These are phyloP conservation scores for Chondrus crispus DNA, from an alignment of 23 red algal genomes.

Conservation along the genomic window DNA sequence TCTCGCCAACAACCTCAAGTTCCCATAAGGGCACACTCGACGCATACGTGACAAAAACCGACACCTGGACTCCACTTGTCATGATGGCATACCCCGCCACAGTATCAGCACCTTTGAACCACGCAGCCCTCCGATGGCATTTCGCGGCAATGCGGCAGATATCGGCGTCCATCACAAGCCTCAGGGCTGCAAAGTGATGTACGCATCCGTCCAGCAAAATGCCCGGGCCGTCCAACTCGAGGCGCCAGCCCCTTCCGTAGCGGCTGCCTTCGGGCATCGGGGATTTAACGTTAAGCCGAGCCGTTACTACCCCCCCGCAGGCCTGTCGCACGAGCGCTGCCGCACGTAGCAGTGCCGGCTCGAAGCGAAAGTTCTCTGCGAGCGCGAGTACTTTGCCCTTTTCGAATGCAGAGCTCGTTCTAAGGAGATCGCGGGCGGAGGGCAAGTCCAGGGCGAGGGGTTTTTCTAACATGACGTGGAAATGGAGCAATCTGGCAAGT, in stretches of 20 bases:
- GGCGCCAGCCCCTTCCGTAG: conserved; percentile 30
- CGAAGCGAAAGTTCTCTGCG: conserved; percentile 49
- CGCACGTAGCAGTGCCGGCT: not conserved
- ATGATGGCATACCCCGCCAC: not conserved
- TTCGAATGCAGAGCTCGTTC: not conserved
- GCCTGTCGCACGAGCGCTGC: not conserved
- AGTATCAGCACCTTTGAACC: conserved; percentile 28
- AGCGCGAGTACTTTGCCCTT: not conserved
- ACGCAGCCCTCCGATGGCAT: not conserved
- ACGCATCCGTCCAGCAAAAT: conserved; percentile 33
- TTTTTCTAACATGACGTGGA: conserved; percentile 43
- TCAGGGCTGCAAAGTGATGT: conserved; percentile 38
- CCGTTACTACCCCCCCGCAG: not conserved
- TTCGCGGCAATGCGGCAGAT: not conserved
- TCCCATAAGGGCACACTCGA: conserved; percentile 16
- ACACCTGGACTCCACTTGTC: not conserved
- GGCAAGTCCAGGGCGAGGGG: conserved; percentile 33
- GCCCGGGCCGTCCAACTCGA: not conserved
- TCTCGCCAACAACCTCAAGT: conserved; percentile 3
- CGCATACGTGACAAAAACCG: conserved; percentile 25
- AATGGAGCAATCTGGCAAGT: not conserved
- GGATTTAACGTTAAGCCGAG: not conserved
- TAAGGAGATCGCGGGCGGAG: not conserved
- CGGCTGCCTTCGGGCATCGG: conserved; percentile 38
- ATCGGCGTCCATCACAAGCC: conserved; percentile 18